phyloP scores from a whole-genome alignment of 768 basidiomycete species.

The Boletus subparvulus region DNA sequence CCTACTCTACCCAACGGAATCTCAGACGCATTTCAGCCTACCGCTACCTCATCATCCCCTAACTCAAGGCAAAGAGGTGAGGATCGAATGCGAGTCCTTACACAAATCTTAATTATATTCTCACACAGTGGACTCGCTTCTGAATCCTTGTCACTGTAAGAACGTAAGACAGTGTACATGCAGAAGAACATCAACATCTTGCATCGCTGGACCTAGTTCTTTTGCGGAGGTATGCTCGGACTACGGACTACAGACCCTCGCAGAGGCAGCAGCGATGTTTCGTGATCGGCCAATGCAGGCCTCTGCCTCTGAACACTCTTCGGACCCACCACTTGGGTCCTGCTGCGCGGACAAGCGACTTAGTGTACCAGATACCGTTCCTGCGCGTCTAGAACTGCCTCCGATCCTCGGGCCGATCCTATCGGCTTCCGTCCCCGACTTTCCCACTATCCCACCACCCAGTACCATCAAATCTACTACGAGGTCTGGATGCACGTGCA shows the following conservation, averaged over 20 bases:
- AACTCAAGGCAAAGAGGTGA: constrained; percentile 54
- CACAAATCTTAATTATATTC: neutral
- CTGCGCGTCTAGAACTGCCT: constrained; percentile 44
- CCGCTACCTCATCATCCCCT: constrained; percentile 31
- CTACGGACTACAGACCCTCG: constrained; percentile 35
- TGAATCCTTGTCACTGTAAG: constrained; percentile 66
- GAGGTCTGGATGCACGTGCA: constrained; percentile 72
- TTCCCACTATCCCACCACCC: constrained; percentile 60
- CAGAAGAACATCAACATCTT: constrained; percentile 13
- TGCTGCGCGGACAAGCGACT: constrained; percentile 11
- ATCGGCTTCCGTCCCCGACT: constrained; percentile 39
- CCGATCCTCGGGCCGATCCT: constrained; percentile 38
- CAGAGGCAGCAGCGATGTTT: constrained; percentile 36
- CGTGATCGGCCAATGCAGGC: constrained; percentile 5
- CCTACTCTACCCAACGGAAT: constrained; percentile 77
- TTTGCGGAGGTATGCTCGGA: neutral
- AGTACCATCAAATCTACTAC: constrained; percentile 57
- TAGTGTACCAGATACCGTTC: neutral
- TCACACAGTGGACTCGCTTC: constrained; percentile 52
- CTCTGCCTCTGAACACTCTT: constrained; percentile 4
- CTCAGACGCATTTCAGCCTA: constrained; percentile 46
- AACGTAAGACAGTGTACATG: constrained; percentile 58
- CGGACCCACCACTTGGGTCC: constrained; percentile 20
- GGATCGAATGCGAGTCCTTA: neutral
- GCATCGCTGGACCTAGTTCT: constrained; percentile 4